Conservation (phyloP, 1,284 basidiomycete genomes). For the Apiotrichum domesticum region DNA sequence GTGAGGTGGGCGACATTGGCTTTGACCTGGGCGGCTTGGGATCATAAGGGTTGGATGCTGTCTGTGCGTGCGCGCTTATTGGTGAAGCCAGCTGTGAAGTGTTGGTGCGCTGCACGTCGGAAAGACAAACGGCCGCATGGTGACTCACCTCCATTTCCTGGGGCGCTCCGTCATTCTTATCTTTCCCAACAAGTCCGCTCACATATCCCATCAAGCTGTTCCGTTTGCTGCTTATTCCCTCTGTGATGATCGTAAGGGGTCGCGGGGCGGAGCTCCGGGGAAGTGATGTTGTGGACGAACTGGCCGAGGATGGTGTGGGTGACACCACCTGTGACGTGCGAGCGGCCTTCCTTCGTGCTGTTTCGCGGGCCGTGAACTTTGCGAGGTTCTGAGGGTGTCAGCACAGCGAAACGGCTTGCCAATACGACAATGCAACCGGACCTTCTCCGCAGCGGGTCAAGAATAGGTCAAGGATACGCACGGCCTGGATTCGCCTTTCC, state of each 20-base stretch:
- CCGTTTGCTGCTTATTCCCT: constrained; percentile 18
- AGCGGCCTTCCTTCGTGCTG: constrained; percentile 37
- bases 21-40: constrained; percentile 12
- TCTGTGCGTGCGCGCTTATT: neutral
- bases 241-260: constrained; percentile 10
- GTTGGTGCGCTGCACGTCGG: neutral
- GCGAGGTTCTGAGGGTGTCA: constrained; percentile 37
- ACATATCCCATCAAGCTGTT: constrained; percentile 23
- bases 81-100: neutral
- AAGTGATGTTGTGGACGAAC: constrained; percentile 17
- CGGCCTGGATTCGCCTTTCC: constrained; percentile 42
- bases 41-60: constrained; percentile 27
- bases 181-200: constrained; percentile 23
- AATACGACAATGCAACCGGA: too few species aligned
- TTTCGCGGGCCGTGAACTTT: constrained; percentile 40
- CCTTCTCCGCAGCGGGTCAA: too few species aligned
- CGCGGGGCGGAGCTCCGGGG: neutral
- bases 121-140: neutral
- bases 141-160: constrained; percentile 22
- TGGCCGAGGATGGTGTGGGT: constrained; percentile 15
- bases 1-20: neutral
- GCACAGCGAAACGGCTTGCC: neutral
- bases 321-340: constrained; percentile 29
- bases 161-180: constrained; percentile 1
- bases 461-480: constrained; percentile 16